phyloP scores from a whole-genome alignment of 2,329 filamentous ascomycete species.

The Fusarium lateritium region DNA sequence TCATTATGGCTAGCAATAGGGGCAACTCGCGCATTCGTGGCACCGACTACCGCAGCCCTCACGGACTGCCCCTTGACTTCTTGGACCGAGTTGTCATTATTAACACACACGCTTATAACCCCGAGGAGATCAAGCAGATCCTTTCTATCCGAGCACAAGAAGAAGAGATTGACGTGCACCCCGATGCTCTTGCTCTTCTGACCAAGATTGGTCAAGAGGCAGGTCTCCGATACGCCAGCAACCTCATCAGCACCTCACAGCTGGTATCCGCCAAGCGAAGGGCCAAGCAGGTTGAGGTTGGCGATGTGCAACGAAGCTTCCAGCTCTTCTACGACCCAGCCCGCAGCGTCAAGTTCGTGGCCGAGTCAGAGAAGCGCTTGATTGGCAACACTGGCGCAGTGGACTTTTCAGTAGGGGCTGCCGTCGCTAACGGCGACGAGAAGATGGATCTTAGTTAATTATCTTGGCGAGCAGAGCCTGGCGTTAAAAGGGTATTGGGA shows the following conservation, averaged over 20 bases:
- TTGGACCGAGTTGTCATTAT: constrained; percentile 97
- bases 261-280: constrained; percentile 88
- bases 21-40: constrained; percentile 93
- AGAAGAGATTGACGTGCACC: constrained; percentile 92
- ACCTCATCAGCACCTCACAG: constrained; percentile 95
- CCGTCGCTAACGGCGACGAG: constrained; percentile 58
- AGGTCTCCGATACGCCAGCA: constrained; percentile 95
- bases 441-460: constrained; percentile 63
- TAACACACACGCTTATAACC: constrained; percentile 87
- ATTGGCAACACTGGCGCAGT: constrained; percentile 90
- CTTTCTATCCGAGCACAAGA: constrained; percentile 93
- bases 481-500: constrained; percentile 50
- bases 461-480: constrained; percentile 47
- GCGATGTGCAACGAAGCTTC: constrained; percentile 95
- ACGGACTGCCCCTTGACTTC: constrained; percentile 95
- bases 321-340: constrained; percentile 92
- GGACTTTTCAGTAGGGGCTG: constrained; percentile 69
- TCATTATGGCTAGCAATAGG: constrained; percentile 99
- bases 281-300: constrained; percentile 84
- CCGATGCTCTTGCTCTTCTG: constrained; percentile 91
- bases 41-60: constrained; percentile 92
- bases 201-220: constrained; percentile 97
- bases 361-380: constrained; percentile 90
- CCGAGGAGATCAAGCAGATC: constrained; percentile 92
- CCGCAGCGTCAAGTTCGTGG: constrained; percentile 91